These are phyloP conservation scores for Blastocladiella emersonii DNA, from an alignment of 371 early-diverging fungal genomes.

Conservation along the genomic window DNA sequence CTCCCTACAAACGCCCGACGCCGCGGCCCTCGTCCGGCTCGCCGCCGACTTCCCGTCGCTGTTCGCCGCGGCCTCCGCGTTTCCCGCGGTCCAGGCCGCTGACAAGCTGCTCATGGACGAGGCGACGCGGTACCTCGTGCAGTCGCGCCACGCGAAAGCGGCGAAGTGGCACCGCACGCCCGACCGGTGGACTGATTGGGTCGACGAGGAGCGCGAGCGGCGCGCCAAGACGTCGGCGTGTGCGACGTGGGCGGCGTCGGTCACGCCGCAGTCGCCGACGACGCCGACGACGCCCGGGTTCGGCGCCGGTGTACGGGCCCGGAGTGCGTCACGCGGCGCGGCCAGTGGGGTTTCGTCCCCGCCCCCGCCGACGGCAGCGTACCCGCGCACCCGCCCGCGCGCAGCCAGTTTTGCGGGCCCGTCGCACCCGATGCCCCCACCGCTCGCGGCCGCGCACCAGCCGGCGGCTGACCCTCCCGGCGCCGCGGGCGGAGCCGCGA, in stretches of 20 bases:
- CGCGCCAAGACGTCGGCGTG: background rate
- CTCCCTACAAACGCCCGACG: no score
- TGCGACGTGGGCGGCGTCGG: background rate
- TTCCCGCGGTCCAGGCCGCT: no score
- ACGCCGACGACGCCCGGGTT: background rate
- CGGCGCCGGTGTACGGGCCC: background rate
- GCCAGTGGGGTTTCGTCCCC: background rate
- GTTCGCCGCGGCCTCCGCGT: no score
- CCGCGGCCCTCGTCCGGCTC: no score
- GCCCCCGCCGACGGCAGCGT: background rate
- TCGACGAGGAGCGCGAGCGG: background rate
- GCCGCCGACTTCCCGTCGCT: no score
- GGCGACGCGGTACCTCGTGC: background rate
- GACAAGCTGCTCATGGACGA: no score
- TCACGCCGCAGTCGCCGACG: background rate
- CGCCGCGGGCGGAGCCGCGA: background rate
- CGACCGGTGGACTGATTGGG: background rate
- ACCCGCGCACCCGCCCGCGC: background rate
- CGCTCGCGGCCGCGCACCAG: background rate
- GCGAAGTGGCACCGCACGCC: background rate
- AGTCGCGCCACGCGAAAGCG: background rate
- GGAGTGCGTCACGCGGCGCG: background rate
- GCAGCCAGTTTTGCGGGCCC: background rate
- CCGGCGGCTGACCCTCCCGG: background rate
- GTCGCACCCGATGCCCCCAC: background rate